These are phyloP conservation scores for Fusarium redolens DNA, from an alignment of 2,329 filamentous ascomycete species.

Conservation along the genomic window DNA sequence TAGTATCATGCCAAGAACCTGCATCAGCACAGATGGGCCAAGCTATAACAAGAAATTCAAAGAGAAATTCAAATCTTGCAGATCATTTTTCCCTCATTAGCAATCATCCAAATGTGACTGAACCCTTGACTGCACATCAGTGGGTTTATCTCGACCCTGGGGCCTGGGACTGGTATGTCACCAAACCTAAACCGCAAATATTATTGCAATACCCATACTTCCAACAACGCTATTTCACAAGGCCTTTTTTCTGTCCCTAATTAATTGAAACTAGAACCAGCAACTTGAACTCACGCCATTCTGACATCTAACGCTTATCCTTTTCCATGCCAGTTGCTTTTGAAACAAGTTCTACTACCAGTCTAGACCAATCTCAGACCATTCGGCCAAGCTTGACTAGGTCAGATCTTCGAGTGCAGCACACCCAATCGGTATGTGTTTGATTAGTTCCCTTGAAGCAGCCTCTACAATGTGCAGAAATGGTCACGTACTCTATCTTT, in stretches of 20 bases:
- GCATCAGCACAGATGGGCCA: not conserved
- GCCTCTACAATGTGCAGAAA: not conserved
- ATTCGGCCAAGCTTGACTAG: not conserved
- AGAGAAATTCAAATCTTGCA: not conserved
- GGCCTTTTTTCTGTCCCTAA: not conserved
- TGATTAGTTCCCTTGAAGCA: not conserved
- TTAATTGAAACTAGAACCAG: not conserved
- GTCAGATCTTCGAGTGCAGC: not conserved
- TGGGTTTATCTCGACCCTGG: not conserved
- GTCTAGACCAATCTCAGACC: not conserved
- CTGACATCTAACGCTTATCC: conserved; percentile 3
- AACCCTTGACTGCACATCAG: conserved; percentile 18
- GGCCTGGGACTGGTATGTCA: not conserved
- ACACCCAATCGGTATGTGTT: not conserved
- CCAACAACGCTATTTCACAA: conserved; percentile 1
- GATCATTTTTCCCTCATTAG: conserved; percentile 2
- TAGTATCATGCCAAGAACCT: conserved; percentile 15
- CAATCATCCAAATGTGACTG: not conserved
- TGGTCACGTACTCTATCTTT: not conserved
- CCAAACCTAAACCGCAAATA: not conserved
- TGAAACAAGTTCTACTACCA: conserved; percentile 8
- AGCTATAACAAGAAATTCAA: conserved; percentile 1
- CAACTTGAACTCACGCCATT: not conserved
- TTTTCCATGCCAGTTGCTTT: not conserved
- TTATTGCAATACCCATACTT: not conserved